These are phyloP conservation scores for Diaporthe sp. DNA, from an alignment of 2,329 filamentous ascomycete species.

Conservation along the genomic window DNA sequence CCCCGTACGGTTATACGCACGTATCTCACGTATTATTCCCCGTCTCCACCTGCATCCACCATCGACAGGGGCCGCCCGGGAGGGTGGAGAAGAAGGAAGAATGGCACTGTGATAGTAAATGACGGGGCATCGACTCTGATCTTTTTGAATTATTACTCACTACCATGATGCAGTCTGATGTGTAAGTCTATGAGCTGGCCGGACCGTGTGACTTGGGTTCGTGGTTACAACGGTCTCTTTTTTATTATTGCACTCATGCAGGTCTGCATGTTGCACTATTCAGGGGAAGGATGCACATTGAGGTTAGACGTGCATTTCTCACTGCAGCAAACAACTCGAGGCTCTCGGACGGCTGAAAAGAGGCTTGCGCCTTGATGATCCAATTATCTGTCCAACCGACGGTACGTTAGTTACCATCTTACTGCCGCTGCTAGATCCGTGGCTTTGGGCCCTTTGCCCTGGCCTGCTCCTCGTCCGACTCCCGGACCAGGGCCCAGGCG, in stretches of 20 bases:
- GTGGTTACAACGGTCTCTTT: neutral
- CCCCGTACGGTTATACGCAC: neutral
- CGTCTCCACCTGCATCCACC: neutral
- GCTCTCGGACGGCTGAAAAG: neutral
- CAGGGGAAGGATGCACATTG: neutral
- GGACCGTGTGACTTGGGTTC: neutral
- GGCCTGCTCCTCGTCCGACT: constrained; percentile 48
- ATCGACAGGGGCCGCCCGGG: neutral
- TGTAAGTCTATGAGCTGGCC: neutral
- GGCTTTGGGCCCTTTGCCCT: constrained; percentile 34
- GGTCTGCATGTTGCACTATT: neutral
- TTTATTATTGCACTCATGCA: neutral
- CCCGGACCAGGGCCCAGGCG: constrained; percentile 81
- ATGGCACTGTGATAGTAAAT: neutral
- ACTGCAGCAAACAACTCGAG: neutral
- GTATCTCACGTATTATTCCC: constrained; percentile 4
- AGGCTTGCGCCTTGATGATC: neutral
- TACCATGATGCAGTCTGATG: neutral
- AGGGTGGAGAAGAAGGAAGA: neutral
- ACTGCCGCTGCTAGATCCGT: constrained; percentile 6
- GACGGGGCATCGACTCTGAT: neutral
- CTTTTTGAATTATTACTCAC: neutral
- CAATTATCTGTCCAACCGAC: neutral
- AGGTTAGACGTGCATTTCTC: too few relatives aligned
- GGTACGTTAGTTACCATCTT: too few relatives aligned